Conservation (phyloP, 2,329 filamentous ascomycete genomes). For the Paecilomyces dactylethromorphus region DNA sequence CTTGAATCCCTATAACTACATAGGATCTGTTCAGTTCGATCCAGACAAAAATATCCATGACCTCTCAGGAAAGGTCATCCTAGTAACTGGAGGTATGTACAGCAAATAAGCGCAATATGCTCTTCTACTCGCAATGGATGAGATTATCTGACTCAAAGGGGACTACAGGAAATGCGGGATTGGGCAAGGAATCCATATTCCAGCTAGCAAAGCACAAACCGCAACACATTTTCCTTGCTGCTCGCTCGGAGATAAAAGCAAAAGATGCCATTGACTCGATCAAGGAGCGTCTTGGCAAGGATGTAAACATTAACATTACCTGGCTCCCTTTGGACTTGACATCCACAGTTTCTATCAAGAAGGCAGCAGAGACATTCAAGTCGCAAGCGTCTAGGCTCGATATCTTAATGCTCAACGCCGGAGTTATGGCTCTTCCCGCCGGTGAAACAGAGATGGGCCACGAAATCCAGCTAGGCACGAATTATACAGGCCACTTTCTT, state of each 20-base stretch:
- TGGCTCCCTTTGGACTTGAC: constrained; percentile 32
- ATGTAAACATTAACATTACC: not conserved
- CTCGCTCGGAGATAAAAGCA: constrained; percentile 17
- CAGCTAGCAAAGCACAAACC: constrained; percentile 37
- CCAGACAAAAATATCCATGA: constrained; percentile 27
- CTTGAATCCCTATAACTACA: not conserved
- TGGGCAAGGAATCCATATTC: constrained; percentile 39
- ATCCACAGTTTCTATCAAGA: constrained; percentile 35
- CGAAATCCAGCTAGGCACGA: constrained; percentile 34
- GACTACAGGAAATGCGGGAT: constrained; percentile 37
- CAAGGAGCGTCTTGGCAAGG: constrained; percentile 6
- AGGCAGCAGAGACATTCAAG: constrained; percentile 28
- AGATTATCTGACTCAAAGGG: not conserved
- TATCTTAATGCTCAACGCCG: constrained; percentile 35
- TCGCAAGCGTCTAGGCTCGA: constrained; percentile 18
- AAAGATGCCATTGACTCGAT: constrained; percentile 31
- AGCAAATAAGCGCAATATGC: not conserved
- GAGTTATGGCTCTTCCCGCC: constrained; percentile 33
- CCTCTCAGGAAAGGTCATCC: constrained; percentile 24
- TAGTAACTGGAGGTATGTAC: constrained; percentile 27
- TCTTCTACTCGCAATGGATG: not conserved
- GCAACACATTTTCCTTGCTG: constrained; percentile 31
- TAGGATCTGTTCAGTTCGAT: constrained; percentile 15
- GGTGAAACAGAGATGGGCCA: constrained; percentile 28
- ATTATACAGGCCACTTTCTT: constrained; percentile 32